Percentiles rank a stretch among this genome's conserved stretches.
These are phyloP conservation scores for Hypoxylon sp. DNA, from an alignment of 2,329 filamentous ascomycete species.

Conservation along the genomic window DNA sequence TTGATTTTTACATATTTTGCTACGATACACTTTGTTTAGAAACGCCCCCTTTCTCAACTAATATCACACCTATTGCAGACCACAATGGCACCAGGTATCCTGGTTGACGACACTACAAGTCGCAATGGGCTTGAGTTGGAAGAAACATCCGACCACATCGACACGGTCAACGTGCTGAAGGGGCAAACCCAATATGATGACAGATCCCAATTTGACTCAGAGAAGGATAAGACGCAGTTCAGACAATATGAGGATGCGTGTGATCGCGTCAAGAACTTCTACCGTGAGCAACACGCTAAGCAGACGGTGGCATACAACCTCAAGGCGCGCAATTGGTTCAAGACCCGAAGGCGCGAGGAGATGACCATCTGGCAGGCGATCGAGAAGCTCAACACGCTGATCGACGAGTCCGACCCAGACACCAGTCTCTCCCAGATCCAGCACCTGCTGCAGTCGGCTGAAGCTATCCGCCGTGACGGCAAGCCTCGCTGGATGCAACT, in stretches of 20 bases:
- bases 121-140: slow-evolving; percentile 53
- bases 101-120: slow-evolving; percentile 41
- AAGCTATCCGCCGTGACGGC: slow-evolving; percentile 86
- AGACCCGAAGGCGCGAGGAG: slow-evolving; percentile 68
- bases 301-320: slow-evolving; percentile 88
- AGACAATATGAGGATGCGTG: slow-evolving; percentile 85
- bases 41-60: slow-evolving; percentile 6
- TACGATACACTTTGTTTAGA: background rate
- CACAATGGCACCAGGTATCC: slow-evolving; percentile 46
- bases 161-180: slow-evolving; percentile 64
- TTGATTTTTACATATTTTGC: background rate
- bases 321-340: slow-evolving; percentile 76
- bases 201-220: slow-evolving; percentile 72
- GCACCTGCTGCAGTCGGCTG: slow-evolving; percentile 86
- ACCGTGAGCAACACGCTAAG: slow-evolving; percentile 74
- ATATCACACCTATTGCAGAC: background rate
- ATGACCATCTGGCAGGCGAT: slow-evolving; percentile 93
- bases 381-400: slow-evolving; percentile 88
- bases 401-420: slow-evolving; percentile 92
- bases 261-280: slow-evolving; percentile 87
- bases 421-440: slow-evolving; percentile 88
- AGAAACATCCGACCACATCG: slow-evolving; percentile 56
- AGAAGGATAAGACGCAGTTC: slow-evolving; percentile 83
- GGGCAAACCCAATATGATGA: slow-evolving; percentile 51
- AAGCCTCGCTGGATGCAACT: slow-evolving; percentile 86